A percentile compares a stretch with the other conserved stretches of the same genome.
These are phyloP conservation scores for Grosmannia serpens DNA, from an alignment of 2,329 filamentous ascomycete species.

Conservation along the genomic window DNA sequence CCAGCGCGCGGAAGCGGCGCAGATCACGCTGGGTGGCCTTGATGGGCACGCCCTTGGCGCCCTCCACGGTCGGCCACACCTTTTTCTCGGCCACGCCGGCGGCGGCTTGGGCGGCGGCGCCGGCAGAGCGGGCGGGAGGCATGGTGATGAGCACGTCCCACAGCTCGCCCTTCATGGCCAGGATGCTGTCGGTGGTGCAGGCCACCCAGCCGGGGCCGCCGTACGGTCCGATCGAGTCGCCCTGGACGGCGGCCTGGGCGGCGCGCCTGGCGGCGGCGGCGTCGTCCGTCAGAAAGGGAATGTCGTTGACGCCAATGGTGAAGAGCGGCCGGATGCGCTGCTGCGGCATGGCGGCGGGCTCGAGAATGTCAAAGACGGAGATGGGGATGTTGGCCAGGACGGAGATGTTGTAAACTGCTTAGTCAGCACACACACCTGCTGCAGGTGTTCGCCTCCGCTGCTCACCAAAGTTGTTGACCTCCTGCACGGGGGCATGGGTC, in stretches of 20 bases:
- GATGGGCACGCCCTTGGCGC: slow-evolving; percentile 49
- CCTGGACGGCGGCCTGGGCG: slow-evolving; percentile 16
- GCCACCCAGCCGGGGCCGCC: slow-evolving; percentile 69
- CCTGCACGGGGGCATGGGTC: slow-evolving; percentile 73
- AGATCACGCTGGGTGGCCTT: slow-evolving; percentile 87
- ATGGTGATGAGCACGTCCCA: slow-evolving; percentile 87
- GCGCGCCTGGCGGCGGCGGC: slow-evolving; percentile 32
- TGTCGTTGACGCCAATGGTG: slow-evolving; percentile 86
- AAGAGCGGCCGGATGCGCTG: slow-evolving; percentile 75
- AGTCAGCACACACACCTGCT: neutral
- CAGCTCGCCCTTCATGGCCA: slow-evolving; percentile 72
- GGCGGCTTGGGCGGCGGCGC: neutral
- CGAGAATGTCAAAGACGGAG: slow-evolving; percentile 58
- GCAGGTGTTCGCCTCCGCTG: too few relatives aligned
- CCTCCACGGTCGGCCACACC: slow-evolving; percentile 67
- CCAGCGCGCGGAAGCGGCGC: slow-evolving; percentile 62
- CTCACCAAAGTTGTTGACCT: slow-evolving; percentile 78
- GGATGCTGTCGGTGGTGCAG: slow-evolving; percentile 89
- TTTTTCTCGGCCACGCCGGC: slow-evolving; percentile 45
- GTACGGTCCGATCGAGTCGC: slow-evolving; percentile 26
- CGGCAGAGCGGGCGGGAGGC: slow-evolving; percentile 32
- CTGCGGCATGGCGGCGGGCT: slow-evolving; percentile 41
- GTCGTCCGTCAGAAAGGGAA: slow-evolving; percentile 60
- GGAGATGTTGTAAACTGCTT: slow-evolving; percentile 81
- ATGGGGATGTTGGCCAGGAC: slow-evolving; percentile 79